Base-by-base conservation (phyloP, 2,329 filamentous ascomycete species). In the Diaporthe ampelina region DNA sequence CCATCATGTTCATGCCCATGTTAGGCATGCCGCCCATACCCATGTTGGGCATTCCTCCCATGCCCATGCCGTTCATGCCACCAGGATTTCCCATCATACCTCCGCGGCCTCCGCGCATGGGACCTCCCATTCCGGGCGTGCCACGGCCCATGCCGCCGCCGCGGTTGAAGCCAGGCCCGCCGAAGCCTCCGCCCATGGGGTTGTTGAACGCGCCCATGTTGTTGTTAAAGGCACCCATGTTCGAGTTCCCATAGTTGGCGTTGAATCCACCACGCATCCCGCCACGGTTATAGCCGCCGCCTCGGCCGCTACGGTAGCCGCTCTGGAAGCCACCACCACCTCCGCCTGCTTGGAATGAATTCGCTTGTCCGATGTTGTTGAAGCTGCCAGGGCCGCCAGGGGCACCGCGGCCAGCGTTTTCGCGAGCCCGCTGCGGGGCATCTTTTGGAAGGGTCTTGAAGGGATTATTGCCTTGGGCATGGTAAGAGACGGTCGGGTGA, bases 391-490 rank as follows among this genome's bases (percentile, higher is more conserved):
- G 74, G 59, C 87, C 85, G 63, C 87, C 81, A 43, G 85, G 82
- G 73, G 86, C 82, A 48, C 72, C 48, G 40, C 91, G 88, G 70
- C 91, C 91, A 75, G 90, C 87, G 57, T 87, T 85, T 57, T 92
- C 90, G 80, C 94, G 92, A 50, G 88, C 92, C 37, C 94, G 91
- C 78, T 90, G 89, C 0, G 94, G 95, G 0, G 93, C 93, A 81
- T 98, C 95, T 85, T 98, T 98, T 24, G 95, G 95, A 6, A 97
- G 86, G 0, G 95, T 98, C 77, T 94, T 93, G 89, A 97, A 98
- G 0, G 95, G 95, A 82, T 98, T 98, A 77, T 90, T 88, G 63
- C 91, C 89, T 0, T 95, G 92, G 77, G 91, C 93, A 70, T 94
- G 93, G 85, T 95, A 98, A 74, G 91, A 90, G 61, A 94, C 91